A percentile compares a stretch with the other conserved stretches of the same genome.
Evolutionary conservation across 768 basidiomycete genomes (phyloP).

Genomic region (Suillus paluster): DNA sequence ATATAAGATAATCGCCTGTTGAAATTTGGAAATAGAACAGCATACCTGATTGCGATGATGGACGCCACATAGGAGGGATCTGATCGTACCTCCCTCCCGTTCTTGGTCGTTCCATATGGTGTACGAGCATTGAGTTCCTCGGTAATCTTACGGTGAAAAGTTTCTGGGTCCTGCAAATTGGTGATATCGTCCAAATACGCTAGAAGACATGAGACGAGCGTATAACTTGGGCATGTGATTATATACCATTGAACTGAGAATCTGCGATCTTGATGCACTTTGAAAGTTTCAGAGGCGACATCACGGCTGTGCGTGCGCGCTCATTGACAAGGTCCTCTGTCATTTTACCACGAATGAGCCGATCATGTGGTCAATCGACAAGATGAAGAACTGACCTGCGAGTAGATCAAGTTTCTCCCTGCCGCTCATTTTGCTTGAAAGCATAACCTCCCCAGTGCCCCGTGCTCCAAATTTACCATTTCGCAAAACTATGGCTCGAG

Average conservation of each 20-base stretch:
- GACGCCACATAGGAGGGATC: constrained; percentile 59
- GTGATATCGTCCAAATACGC: constrained; percentile 74
- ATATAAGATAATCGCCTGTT: constrained; percentile 11
- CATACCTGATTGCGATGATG: constrained; percentile 62
- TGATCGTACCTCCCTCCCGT: constrained; percentile 33
- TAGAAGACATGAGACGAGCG: constrained; percentile 29
- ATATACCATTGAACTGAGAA: constrained; percentile 71
- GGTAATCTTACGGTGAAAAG: constrained; percentile 62
- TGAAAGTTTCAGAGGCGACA: constrained; percentile 67
- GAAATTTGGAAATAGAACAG: constrained; percentile 10
- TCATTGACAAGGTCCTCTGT: constrained; percentile 67
- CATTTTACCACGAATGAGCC: constrained; percentile 12
- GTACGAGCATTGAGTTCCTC: constrained; percentile 59
- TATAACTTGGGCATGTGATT: background rate
- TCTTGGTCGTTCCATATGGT: constrained; percentile 30
- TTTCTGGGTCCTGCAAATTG: constrained; percentile 65
- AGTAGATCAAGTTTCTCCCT: constrained; percentile 82
- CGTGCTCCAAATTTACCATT: constrained; percentile 76
- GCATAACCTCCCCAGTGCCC: constrained; percentile 70
- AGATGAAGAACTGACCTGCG: constrained; percentile 54
- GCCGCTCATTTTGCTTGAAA: constrained; percentile 65
- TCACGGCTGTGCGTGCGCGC: constrained; percentile 59
- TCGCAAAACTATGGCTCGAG: constrained; percentile 73
- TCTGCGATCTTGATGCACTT: constrained; percentile 69
- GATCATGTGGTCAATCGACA: background rate